Evolutionary conservation across 106 monocot genomes (phyloP), one percentile per base, ranked within the genome.

Genomic region (Xerophyta viscosa): DNA sequence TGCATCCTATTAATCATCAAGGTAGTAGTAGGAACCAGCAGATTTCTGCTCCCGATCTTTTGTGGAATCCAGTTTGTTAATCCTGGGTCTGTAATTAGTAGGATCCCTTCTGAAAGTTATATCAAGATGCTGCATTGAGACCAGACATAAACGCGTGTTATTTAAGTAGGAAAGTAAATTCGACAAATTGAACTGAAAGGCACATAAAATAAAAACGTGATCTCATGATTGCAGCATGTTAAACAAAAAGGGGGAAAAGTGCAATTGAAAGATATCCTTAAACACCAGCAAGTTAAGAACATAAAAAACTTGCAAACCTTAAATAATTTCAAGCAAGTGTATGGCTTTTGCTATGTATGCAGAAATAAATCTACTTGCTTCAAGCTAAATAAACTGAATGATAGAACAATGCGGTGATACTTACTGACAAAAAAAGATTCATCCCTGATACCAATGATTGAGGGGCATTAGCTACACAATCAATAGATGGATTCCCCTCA

Each of bases 371-470:
- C n/a, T n/a, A n/a, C n/a, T n/a, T n/a, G n/a, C n/a, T n/a, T n/a
- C n/a, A n/a, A n/a, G n/a, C n/a, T n/a, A n/a, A n/a, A n/a, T n/a
- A n/a, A n/a, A n/a, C n/a, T n/a, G n/a, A n/a, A n/a, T n/a, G n/a
- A n/a, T n/a, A 36, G 33, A 11, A 36, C 11, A 36, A 36, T 36
- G 33, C 5, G 11, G 7, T 44, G 14, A 44, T 9, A 72, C 98
- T 83, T 74, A 98, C 90, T 27, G 98, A 90, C 56, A 98, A 71
- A 58, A 98, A 98, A 43, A 60, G 76, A 46, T 98, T 98, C 98
- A 98, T 98, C 48, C 98, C 90, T 57, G 98, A 82, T n/a, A 83
- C 77, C 50, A 98, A 71, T n/a, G 90, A 79, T 61, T 90, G 86
- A 54, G 98, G 90, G 50, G 79, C 46, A 62, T 82, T 98, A 57